phyloP scores from a whole-genome alignment of 1,284 basidiomycete species.

The Sphagnurus paluster region DNA sequence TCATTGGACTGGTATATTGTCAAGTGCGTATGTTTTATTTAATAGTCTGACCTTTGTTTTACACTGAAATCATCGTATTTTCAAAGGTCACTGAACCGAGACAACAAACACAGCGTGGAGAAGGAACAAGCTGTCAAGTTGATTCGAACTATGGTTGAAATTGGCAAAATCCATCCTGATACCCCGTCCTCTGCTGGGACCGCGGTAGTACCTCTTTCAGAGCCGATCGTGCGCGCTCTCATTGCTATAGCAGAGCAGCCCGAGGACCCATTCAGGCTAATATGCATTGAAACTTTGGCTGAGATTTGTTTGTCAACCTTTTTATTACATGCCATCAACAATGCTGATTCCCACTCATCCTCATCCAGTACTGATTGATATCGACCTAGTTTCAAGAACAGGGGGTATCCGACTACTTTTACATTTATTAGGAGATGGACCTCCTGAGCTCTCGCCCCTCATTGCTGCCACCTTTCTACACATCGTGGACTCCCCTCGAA shows the following conservation, averaged over 20 bases:
- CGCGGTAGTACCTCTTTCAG: constrained; percentile 61
- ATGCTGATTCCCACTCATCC: constrained; percentile 9
- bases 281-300: constrained; percentile 87
- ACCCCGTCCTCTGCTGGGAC: constrained; percentile 42
- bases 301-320: constrained; percentile 75
- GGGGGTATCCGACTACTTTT: constrained; percentile 89
- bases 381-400: constrained; percentile 78
- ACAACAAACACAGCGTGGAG: constrained; percentile 82
- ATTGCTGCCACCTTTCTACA: constrained; percentile 85
- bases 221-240: constrained; percentile 82
- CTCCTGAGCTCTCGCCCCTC: constrained; percentile 81
- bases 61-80: constrained; percentile 1
- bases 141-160: constrained; percentile 80
- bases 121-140: constrained; percentile 95
- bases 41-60: constrained; percentile 3
- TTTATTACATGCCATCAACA: constrained; percentile 6
- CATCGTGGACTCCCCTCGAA: constrained; percentile 85
- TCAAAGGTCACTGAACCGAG: constrained; percentile 78
- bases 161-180: constrained; percentile 59
- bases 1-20: constrained; percentile 89
- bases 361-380: constrained; percentile 59
- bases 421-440: constrained; percentile 86
- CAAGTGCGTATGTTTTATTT: constrained; percentile 49
- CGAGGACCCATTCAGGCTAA: constrained; percentile 86
- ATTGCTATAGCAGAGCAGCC: constrained; percentile 92